Percentiles rank a stretch among this genome's conserved stretches.
Conservation (phyloP, 2,329 filamentous ascomycete species). For the Microdochium bolleyi region DNA sequence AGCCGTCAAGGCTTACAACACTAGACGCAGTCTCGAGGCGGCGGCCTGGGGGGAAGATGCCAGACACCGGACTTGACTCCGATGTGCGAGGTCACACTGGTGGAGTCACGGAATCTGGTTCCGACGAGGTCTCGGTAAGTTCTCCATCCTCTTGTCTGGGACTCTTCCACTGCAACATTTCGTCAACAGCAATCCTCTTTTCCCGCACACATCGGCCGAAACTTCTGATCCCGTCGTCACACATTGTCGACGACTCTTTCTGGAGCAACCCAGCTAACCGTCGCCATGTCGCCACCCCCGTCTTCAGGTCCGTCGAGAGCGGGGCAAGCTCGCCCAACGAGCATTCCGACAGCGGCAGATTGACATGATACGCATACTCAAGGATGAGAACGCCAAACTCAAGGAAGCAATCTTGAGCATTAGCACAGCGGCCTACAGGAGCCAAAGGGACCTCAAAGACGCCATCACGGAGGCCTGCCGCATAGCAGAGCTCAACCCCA, state of each 20-base stretch:
- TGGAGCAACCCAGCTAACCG: background rate
- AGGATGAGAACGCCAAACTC: constrained; percentile 7
- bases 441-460: constrained; percentile 1
- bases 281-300: background rate
- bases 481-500: constrained; percentile 3
- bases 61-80: background rate
- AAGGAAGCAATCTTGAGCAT: constrained; percentile 7
- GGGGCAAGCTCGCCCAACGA: constrained; percentile 9
- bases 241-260: background rate
- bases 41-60: background rate
- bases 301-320: background rate
- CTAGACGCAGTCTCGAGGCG: background rate
- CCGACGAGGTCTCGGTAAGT: background rate
- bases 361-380: constrained; percentile 8
- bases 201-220: background rate
- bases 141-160: background rate
- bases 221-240: background rate
- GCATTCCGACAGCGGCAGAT: constrained; percentile 11
- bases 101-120: background rate
- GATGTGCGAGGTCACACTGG: background rate
- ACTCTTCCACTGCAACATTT: background rate
- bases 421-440: constrained; percentile 2
- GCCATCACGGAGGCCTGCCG: constrained; percentile 6
- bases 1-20: background rate
- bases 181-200: background rate